A percentile compares a stretch with the other conserved stretches of the same genome.
Conservation (phyloP, 2,329 filamentous ascomycete species). For the Berkeleyomyces basicola region DNA sequence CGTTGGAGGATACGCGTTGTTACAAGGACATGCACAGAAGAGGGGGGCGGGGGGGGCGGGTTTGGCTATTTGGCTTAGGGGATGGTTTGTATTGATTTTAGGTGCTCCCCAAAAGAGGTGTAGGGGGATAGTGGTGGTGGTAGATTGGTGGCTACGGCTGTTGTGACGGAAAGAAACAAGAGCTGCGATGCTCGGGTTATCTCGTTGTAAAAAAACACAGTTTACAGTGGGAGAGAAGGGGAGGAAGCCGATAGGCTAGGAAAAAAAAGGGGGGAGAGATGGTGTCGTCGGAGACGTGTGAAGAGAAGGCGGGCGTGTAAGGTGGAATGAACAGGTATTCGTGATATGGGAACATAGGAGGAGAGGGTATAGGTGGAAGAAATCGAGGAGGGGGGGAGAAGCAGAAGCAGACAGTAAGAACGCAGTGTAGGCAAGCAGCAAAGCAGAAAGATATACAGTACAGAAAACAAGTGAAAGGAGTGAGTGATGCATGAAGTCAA, state of each 20-base stretch:
- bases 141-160: too few relatives aligned
- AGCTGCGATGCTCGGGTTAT: not conserved
- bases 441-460: conserved; percentile 1
- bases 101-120: too few relatives aligned
- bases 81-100: too few relatives aligned
- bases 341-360: not conserved
- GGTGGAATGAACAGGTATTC: not conserved
- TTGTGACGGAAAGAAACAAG: not conserved
- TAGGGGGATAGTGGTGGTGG: too few relatives aligned
- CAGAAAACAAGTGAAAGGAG: not conserved
- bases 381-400: not conserved
- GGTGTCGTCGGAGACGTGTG: not conserved
- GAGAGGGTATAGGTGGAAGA: not conserved
- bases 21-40: too few relatives aligned
- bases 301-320: not conserved
- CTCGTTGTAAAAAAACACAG: not conserved
- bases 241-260: not conserved
- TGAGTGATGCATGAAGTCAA: not conserved
- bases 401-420: not conserved
- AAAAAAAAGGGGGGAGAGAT: not conserved
- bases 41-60: too few relatives aligned
- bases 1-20: too few relatives aligned
- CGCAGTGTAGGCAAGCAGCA: not conserved
- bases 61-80: too few relatives aligned
- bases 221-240: not conserved